A percentile compares a stretch with the other conserved stretches of the same genome.
phyloP scores from a whole-genome alignment of 306 rosid species.

The Comarum palustre region DNA sequence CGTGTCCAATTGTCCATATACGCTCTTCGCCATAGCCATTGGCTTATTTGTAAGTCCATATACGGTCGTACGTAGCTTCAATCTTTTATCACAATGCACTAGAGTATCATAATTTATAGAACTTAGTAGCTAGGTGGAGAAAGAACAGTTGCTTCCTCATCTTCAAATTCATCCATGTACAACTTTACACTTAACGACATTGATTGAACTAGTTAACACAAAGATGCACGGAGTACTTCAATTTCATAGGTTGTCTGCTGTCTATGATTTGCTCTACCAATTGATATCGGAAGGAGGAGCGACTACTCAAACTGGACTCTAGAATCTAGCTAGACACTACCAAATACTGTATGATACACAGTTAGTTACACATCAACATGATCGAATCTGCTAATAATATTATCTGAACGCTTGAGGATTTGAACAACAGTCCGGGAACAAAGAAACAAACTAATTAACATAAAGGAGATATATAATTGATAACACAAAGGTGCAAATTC shows the following conservation, averaged over 20 bases:
- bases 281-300: too few relatives aligned
- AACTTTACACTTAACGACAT: neutral
- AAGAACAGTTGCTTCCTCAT: neutral
- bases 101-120: too few relatives aligned
- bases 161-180: too few relatives aligned
- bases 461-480: neutral
- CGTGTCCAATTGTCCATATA: too few relatives aligned
- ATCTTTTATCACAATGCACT: too few relatives aligned
- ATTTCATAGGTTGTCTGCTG: neutral
- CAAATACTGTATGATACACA: neutral
- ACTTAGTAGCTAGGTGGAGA: neutral
- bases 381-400: neutral
- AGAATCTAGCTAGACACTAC: too few relatives aligned
- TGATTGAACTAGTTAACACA: neutral
- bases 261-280: too few relatives aligned
- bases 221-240: neutral
- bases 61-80: too few relatives aligned
- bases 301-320: neutral
- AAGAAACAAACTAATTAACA: neutral
- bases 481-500: constrained; percentile 13
- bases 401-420: neutral
- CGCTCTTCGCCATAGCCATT: too few relatives aligned
- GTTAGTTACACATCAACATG: neutral
- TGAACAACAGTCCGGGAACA: neutral
- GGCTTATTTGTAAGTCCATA: neutral